Base-by-base conservation (phyloP, 228 moss, liverwort and hornwort genomes). In the Sphagnum fallax region DNA sequence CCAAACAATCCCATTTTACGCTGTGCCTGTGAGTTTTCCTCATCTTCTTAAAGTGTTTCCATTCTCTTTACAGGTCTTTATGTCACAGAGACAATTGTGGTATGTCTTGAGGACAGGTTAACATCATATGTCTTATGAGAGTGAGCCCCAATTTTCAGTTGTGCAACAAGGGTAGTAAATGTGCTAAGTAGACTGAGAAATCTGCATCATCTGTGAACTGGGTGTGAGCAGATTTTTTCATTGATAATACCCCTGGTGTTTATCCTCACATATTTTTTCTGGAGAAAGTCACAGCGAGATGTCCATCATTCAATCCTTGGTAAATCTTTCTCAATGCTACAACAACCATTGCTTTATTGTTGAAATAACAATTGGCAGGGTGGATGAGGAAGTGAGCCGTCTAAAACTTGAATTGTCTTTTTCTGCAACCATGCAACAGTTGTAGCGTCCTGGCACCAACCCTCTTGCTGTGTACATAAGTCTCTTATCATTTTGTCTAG, bases 301-400 rank as follows among this genome's bases (percentile, higher is more conserved):
- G 62, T 80, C 49, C 86, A 86, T 64, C 86, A 86, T 65, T 80
- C 80, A 51, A 8, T 79, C 52, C 59, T 86, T 9, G 86, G 86
- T 86, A 71, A 8, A 8, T 62, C 14, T 47, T 47, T 62, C 32
- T 32, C 32, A 16, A 7, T 49, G 51, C 32, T 32, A 32, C 32
- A 2, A 13, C 9, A 55, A 32, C 32, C 32, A 32, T 32, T 32
- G 32, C 32, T 32, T 32, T 32, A 55, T 55, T 55, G 55, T 55
- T 1, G 8, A 55, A 8, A 8, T 55, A 12, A 12, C 9, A 8
- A 4, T 55, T 55, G 55, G 55, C 55, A 0, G 32, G 32, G 32
- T 32, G 32, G 32, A 32, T 32, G 32, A 32, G 32, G 32, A 32
- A 32, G 32, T 32, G 32, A 32, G 32, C 32, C 32, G 0, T 32